Percentiles rank a stretch among this genome's conserved stretches.
Evolutionary conservation across 169 alveolate species (phyloP).

Genomic region (Plasmodium yoelii): DNA sequence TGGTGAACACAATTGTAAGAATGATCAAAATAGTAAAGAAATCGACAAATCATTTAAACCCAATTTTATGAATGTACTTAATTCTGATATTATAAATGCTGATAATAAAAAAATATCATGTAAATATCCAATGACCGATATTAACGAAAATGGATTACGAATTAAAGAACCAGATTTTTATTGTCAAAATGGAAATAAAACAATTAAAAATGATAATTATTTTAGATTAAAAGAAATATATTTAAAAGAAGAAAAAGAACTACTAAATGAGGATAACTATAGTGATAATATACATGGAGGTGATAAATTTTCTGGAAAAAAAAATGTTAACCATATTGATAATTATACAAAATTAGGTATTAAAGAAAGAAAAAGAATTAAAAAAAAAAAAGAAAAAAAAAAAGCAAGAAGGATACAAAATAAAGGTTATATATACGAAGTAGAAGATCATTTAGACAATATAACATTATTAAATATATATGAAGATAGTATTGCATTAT

Average conservation of each 20-base stretch:
- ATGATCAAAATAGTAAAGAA: neutral
- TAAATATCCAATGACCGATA: too few species aligned
- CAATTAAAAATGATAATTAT: constrained; percentile 27
- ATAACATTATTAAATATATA: constrained; percentile 53
- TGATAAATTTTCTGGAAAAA: neutral
- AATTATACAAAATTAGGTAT: constrained; percentile 22
- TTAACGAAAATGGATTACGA: too few species aligned
- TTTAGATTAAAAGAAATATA: constrained; percentile 70
- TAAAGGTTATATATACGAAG: constrained; percentile 66
- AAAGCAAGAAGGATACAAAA: constrained; percentile 34
- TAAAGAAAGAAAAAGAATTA: constrained; percentile 44
- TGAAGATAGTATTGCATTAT: constrained; percentile 58
- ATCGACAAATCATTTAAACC: neutral
- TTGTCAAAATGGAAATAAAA: neutral
- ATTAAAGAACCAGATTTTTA: too few species aligned
- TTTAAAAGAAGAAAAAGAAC: constrained; percentile 40
- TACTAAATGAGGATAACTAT: constrained; percentile 3
- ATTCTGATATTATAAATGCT: neutral
- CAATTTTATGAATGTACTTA: neutral
- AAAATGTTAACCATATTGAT: neutral
- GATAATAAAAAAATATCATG: neutral
- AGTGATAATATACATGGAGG: constrained; percentile 9
- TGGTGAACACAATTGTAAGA: neutral
- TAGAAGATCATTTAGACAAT: constrained; percentile 74
- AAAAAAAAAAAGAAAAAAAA: constrained; percentile 59